Evolutionary conservation across 352 stramenopile genomes (phyloP).

Genomic region (Thraustochytrium sp.): DNA sequence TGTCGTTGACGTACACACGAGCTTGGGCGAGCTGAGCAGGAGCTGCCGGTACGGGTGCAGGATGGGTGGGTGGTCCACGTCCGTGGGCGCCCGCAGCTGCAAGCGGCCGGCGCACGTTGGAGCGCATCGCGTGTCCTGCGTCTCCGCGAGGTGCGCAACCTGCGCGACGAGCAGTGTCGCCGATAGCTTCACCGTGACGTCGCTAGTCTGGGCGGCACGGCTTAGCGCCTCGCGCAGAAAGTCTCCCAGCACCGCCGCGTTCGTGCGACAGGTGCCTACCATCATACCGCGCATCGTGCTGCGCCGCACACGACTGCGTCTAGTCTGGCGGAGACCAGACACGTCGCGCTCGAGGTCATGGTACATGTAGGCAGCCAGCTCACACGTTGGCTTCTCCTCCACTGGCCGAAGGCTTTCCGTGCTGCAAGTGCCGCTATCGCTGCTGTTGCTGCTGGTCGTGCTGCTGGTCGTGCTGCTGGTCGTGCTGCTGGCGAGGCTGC

Average conservation of each 20-base stretch:
- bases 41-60: constrained; percentile 4
- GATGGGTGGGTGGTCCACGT: neutral
- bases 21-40: neutral
- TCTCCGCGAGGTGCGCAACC: neutral
- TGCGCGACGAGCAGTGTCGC: neutral
- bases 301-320: neutral
- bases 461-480: too few species aligned
- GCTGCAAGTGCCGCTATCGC: too few species aligned
- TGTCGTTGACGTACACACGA: neutral
- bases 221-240: neutral
- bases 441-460: too few species aligned
- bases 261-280: neutral
- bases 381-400: neutral
- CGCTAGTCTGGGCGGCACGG: neutral
- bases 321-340: neutral
- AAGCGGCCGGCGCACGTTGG: neutral
- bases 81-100: neutral
- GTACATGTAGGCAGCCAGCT: neutral
- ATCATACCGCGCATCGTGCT: neutral
- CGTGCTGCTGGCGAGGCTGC: too few species aligned
- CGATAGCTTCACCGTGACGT: neutral
- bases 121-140: neutral
- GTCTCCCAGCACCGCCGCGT: neutral
- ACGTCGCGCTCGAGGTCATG: neutral
- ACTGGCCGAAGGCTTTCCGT: too few species aligned